These are phyloP conservation scores for Iberis amara DNA, from an alignment of 441 rosid genomes.

Conservation along the genomic window DNA sequence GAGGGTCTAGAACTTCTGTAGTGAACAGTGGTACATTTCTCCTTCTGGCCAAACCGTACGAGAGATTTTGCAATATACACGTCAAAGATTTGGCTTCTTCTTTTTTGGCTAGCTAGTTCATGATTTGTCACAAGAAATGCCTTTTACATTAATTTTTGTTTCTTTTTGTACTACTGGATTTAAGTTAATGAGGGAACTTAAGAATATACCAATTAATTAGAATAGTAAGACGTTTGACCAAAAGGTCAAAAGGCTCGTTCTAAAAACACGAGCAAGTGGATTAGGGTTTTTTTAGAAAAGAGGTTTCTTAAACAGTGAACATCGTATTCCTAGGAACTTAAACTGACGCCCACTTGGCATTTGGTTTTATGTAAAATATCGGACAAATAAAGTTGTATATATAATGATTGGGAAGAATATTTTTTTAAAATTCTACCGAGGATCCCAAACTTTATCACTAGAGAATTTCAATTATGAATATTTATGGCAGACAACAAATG, in stretches of 20 bases:
- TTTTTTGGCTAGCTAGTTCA: background rate
- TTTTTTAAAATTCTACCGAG: no score
- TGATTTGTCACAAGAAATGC: background rate
- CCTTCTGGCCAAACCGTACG: constrained; percentile 21
- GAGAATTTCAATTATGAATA: no score
- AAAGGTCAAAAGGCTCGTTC: constrained; percentile 3
- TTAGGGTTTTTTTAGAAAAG: constrained; percentile 30
- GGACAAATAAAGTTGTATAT: no score
- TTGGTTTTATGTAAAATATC: constrained; percentile 4
- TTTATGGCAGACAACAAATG: no score
- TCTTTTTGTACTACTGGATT: background rate
- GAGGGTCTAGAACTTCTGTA: background rate
- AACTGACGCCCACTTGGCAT: constrained; percentile 19
- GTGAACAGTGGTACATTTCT: constrained; percentile 12
- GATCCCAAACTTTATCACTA: no score
- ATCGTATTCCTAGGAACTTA: constrained; percentile 32
- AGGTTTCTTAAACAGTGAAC: constrained; percentile 28
- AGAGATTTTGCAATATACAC: constrained; percentile 21
- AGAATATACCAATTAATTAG: no score
- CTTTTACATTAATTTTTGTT: background rate
- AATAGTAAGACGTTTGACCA: background rate
- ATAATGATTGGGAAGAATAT: no score
- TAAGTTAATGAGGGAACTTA: background rate
- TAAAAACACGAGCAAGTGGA: constrained; percentile 31
- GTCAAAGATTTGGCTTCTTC: constrained; percentile 16